Base-by-base conservation (phyloP, 768 basidiomycete genomes). In the Piloderma croceum region DNA sequence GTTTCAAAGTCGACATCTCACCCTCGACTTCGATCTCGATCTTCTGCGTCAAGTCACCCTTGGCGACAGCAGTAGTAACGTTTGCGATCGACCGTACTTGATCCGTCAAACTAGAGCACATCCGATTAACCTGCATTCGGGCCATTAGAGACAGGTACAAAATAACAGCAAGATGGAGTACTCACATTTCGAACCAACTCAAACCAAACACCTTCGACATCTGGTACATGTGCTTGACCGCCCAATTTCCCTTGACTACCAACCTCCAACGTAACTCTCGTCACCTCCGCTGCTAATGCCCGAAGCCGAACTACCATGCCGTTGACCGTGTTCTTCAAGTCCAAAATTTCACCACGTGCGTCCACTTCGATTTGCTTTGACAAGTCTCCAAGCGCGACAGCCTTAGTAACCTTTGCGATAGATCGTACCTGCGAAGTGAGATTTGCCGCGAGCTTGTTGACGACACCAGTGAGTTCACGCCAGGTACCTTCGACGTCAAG, bases 311-410 rank as follows among this genome's bases (percentile, higher is more conserved):
- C 60, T 34, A 68, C 68, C 69, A 76, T 76, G 48, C 69, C 70
- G 27, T 75, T 75, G 52, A 75, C 73, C 19, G 73, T 76, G 36
- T 70, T 71, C 61, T 77, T 90, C 57, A 90, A 67, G 58, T 90
- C 86, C 44, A 86, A 64, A 42, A 97, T 94, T 64, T 97, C 92
- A 15, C 92, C 92, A 19, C 81, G 74, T 9, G 83, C 85, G 53
- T 91, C 89, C 51, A 94, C 91, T 43, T 90, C 88, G 52, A 97
- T 93, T 58, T 87, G 89, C 60, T 88, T 88, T 37, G 78, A 82
- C 51, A 91, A 65, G 62, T 97, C 91, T 18, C 92, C 92, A 37
- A 84, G 65, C 1, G 91, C 92, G 57, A 96, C 91, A 4, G 79
- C 78, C 44, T 77, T 80, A 12, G 79, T 81, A 53, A 81, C 79